Evolutionary conservation across 2,329 filamentous ascomycete species (phyloP), one percentile per base, ranked within the genome.

Genomic region (Penicillium sp.): DNA sequence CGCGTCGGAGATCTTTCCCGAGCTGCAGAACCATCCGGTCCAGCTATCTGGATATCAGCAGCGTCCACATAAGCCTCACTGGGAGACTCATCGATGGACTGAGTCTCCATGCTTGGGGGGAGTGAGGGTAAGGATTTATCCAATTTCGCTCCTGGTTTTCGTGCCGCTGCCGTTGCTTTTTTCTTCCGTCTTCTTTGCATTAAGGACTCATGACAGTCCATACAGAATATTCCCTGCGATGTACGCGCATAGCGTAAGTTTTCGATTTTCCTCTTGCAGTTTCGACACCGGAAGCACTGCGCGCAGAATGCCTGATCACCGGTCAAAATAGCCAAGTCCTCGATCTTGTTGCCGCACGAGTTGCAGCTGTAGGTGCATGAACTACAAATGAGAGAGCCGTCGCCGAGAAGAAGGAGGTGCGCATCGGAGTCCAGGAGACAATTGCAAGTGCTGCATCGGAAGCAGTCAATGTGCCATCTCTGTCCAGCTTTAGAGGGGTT

Each of bases 291-390:
- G 77, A 99, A 99, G 76, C 94, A 99, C 52, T 90, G 93, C 41
- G 92, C 91, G 75, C 94, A 99, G 71, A 96, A 99, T 42, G 94
- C 94, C 76, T 99, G 93, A 68, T 99, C 94, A 60, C 94, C 94
- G 0, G 94, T 99, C 62, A 99, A 80, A 71, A 99, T 99, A 59
- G 94, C 94, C 57, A 97, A 81, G 70, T 99, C 94, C 72, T 99
- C 94, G 62, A 99, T 99, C 79, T 99, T 99, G 79, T 95, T 93
- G 53, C 86, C 86, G 74, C 94, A 99, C 49, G 92, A 92, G 73
- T 86, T 96, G 79, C 94, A 99, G 80, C 92, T 96, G 74, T 99
- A 99, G 49, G 94, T 97, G 78, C 94, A 99, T 75, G 96, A 96
- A 78, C 96, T 97, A 81, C 94, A 99, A 65, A 99, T 97, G 61